Conservation (phyloP, 306 rosid species). For the Ziziphus jujuba region DNA sequence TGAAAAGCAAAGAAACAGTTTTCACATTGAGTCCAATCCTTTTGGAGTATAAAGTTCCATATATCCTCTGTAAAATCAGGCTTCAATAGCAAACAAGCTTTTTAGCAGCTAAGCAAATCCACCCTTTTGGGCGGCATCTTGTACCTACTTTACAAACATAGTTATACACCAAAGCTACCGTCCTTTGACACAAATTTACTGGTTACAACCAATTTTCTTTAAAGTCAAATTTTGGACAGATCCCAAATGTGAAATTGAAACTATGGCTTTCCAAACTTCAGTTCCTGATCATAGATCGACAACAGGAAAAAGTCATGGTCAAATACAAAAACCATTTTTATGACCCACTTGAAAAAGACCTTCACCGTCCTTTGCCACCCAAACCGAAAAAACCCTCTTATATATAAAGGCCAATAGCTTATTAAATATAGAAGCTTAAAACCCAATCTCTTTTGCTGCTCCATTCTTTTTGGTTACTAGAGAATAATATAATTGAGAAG, state of each 20-base stretch:
- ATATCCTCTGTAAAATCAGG: too few relatives aligned
- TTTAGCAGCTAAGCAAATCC: too few relatives aligned
- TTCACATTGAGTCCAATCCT: too few relatives aligned
- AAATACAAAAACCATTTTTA: slow-evolving; percentile 22
- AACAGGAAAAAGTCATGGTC: slow-evolving; percentile 39
- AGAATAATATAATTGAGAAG: slow-evolving; percentile 17
- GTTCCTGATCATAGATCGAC: slow-evolving; percentile 42
- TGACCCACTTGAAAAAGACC: slow-evolving; percentile 47
- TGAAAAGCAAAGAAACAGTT: too few relatives aligned
- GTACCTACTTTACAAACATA: too few relatives aligned
- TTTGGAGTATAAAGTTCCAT: too few relatives aligned
- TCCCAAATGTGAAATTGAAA: slow-evolving; percentile 14
- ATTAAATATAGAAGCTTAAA: slow-evolving; percentile 50
- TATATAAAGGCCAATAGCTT: slow-evolving; percentile 27
- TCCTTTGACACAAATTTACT: too few relatives aligned
- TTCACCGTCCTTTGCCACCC: slow-evolving; percentile 64
- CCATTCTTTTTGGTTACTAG: slow-evolving; percentile 38
- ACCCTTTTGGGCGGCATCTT: too few relatives aligned
- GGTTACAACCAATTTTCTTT: slow-evolving; percentile 11
- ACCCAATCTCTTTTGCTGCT: slow-evolving; percentile 41
- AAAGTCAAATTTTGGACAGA: slow-evolving; percentile 11
- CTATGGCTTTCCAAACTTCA: slow-evolving; percentile 28
- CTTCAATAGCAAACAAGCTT: too few relatives aligned
- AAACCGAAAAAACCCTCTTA: slow-evolving; percentile 23
- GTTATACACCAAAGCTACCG: too few relatives aligned